Base-by-base conservation (phyloP, 805 yeast species). In the Sugiyamaella qingdaonensis region DNA sequence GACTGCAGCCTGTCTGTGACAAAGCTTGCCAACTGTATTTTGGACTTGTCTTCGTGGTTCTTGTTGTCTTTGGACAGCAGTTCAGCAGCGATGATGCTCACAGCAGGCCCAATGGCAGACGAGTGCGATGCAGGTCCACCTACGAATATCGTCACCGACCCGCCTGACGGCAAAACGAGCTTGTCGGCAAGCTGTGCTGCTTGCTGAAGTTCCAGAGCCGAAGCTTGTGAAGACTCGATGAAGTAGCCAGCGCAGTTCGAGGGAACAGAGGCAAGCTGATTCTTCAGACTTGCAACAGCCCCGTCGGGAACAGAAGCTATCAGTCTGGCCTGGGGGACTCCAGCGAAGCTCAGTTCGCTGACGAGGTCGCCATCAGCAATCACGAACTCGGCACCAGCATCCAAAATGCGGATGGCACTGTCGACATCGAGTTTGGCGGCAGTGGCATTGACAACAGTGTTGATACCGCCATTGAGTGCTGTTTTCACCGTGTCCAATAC, bases 1-100 rank as follows among this genome's bases (percentile, higher is more conserved):
- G 96, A 86, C 19, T 75, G 76, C 58, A 88, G 70, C 0, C 80
- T 69, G 10, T 81, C 70, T 18, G 78, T 62, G 52, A 88, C 70
- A 27, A 81, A 63, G 33, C 73, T 72, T 10, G 77, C 68, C 35
- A 79, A 61, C 19, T 79, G 64, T 35, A 69, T 51, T 45, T 68
- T 58, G 4, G 14, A 32, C 10, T 35, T 27, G 33, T 13, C 47
- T 24, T 24, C 29, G 29, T 7, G 3, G 13, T 52, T 32, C 37
- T 39, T 46, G 48, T 41, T 27, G 14, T 42, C 42, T 16, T 34
- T 60, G n/a, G 48, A 18, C 11, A 43, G 29, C 13, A 14, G 14
- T 58, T 2, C 48, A 27, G 54, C 24, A 11, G 57, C 13, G 9
- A 60, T 53, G 2, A 42, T 50, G 1, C 63, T 61, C 11, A 58